Evolutionary conservation across 768 basidiomycete genomes (phyloP).

Genomic region (Brasilioporus rufonigricans): DNA sequence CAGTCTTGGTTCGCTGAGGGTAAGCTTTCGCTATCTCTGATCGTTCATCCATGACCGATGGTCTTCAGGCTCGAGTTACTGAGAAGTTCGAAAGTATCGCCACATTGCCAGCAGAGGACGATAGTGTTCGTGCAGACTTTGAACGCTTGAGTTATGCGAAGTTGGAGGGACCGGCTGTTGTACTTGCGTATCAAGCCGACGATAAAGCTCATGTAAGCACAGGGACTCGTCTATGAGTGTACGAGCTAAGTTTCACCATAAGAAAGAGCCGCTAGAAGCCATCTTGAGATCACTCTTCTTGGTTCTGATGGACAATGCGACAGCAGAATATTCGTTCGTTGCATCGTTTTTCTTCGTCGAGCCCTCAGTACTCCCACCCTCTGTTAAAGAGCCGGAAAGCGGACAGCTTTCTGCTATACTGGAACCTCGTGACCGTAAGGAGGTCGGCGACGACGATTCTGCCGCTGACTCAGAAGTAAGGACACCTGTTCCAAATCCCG

Average conservation of each 20-base stretch:
- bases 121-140: conserved; percentile 40
- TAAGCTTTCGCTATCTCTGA: conserved; percentile 26
- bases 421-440: conserved; percentile 43
- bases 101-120: conserved; percentile 40
- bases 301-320: conserved; percentile 93
- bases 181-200: conserved; percentile 86
- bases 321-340: conserved; percentile 88
- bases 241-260: conserved; percentile 15
- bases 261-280: conserved; percentile 85
- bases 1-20: conserved; percentile 77
- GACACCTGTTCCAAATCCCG: conserved; percentile 27
- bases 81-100: conserved; percentile 73
- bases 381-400: conserved; percentile 35
- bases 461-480: conserved; percentile 52
- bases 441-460: conserved; percentile 41
- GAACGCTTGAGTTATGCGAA: conserved; percentile 65
- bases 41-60: not conserved
- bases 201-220: conserved; percentile 80
- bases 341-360: conserved; percentile 71
- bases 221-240: not conserved
- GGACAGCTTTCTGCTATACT: conserved; percentile 34
- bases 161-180: conserved; percentile 77
- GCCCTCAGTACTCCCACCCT: conserved; percentile 23
- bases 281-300: conserved; percentile 82
- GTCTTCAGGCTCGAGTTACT: conserved; percentile 53